Evolutionary conservation across 148 eudicot species (phyloP).

Genomic region (Rhododendron henanense): DNA sequence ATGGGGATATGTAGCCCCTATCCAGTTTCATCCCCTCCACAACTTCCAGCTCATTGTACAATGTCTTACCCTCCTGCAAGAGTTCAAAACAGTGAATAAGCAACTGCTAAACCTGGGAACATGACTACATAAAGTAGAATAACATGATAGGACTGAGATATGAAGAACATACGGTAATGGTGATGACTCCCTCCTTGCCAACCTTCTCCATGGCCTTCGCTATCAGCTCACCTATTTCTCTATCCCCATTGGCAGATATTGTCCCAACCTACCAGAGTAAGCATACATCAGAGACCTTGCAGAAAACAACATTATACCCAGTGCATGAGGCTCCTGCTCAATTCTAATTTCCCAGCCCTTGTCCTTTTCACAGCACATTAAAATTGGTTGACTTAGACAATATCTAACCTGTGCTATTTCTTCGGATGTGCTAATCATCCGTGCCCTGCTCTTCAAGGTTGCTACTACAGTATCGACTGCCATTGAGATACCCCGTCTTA

Average conservation of each 20-base stretch:
- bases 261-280: conserved; percentile 65
- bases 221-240: conserved; percentile 74
- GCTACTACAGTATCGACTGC: conserved; percentile 56
- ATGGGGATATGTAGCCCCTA: conserved; percentile 60
- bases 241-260: conserved; percentile 69
- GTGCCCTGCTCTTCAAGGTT: conserved; percentile 68
- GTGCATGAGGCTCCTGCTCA: not conserved
- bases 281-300: not conserved
- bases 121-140: not conserved
- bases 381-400: not conserved
- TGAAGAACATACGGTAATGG: conserved; percentile 48
- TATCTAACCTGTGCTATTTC: conserved; percentile 76
- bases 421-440: conserved; percentile 94
- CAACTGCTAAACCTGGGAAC: not conserved
- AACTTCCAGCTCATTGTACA: conserved; percentile 57
- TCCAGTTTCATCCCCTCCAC: conserved; percentile 65
- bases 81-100: not conserved
- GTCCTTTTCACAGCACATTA: not conserved
- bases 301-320: not conserved
- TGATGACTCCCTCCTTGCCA: conserved; percentile 81
- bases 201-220: conserved; percentile 84
- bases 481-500: conserved; percentile 42
- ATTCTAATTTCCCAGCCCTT: not conserved
- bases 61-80: conserved; percentile 75
- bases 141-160: not conserved